Evolutionary conservation across 345 rosid genomes (phyloP).

Genomic region (Citrus sp.): DNA sequence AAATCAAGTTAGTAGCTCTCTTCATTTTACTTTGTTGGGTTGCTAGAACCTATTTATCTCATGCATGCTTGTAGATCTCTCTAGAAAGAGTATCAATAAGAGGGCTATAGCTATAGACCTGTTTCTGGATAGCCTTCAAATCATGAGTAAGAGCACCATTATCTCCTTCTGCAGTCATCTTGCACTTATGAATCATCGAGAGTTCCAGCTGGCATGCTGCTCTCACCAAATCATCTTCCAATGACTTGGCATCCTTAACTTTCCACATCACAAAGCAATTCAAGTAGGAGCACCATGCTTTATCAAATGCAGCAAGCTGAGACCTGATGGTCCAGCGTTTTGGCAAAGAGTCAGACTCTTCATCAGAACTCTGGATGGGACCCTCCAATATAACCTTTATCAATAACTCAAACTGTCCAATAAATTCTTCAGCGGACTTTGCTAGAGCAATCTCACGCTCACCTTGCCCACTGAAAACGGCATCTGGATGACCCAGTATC

Average conservation of each 20-base stretch:
- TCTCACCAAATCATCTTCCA: slow-evolving; percentile 89
- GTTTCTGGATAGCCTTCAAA: slow-evolving; percentile 86
- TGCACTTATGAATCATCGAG: slow-evolving; percentile 93
- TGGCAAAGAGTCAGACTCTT: slow-evolving; percentile 40
- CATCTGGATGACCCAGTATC: slow-evolving; percentile 96
- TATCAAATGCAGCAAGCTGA: slow-evolving; percentile 79
- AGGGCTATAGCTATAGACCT: slow-evolving; percentile 41
- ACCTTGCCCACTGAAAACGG: slow-evolving; percentile 89
- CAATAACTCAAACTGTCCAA: slow-evolving; percentile 70
- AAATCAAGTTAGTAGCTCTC: not conserved
- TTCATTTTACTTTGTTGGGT: not conserved
- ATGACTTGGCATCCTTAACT: slow-evolving; percentile 82
- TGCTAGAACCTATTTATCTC: not conserved
- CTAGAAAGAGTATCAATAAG: not conserved
- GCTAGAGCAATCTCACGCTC: slow-evolving; percentile 77
- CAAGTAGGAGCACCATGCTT: slow-evolving; percentile 80
- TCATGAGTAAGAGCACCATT: slow-evolving; percentile 67
- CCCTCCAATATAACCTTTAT: slow-evolving; percentile 69
- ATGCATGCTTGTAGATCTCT: not conserved
- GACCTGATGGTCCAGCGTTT: slow-evolving; percentile 63
- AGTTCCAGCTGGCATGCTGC: slow-evolving; percentile 99
- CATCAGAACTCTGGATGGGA: slow-evolving; percentile 56
- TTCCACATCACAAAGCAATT: slow-evolving; percentile 95
- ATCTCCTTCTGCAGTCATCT: slow-evolving; percentile 64
- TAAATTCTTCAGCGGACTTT: slow-evolving; percentile 59